Evolutionary conservation across 371 early-diverging fungal genomes (phyloP), one percentile per base, ranked within the genome.

Genomic region (Lichtheimia ornata): DNA sequence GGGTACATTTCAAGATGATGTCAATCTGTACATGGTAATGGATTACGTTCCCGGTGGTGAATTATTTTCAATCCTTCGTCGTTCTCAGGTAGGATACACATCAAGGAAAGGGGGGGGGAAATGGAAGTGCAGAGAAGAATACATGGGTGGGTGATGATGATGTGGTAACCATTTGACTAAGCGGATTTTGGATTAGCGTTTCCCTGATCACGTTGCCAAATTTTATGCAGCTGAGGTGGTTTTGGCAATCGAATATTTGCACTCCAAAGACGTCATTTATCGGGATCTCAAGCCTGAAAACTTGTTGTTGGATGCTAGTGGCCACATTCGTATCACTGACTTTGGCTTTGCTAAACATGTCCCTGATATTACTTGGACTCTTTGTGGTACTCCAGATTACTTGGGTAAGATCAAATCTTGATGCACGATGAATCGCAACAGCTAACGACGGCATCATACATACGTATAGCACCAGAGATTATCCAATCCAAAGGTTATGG

Each of bases 371-470:
- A 98, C 97, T 14, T 96, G 96, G 95, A 98, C 97, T 24, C 84
- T 99, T 24, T 98, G 98, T 72, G 99, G 99, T 18, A 99, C 99
- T 25, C 99, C 99, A 6, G 99, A 98, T 69, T 98, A 97, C 74
- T 86, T 99, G 40, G 62, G 66, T 61, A 62, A 55, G 59, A 22
- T 2, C 0, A 18, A 47, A 20, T 4, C 28, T 28, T 28, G 4
- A 35, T 7, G 45, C 14, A 25, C n/a, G n/a, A n/a, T 52, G 15
- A 42, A 28, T n/a, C 12, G 7, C 4, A 18, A 1, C 15, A 22
- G 28, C 14, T 2, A 9, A 25, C 9, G 1, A 20, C 41, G 93
- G 71, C 94, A 94, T 58, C 18, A n/a, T 15, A 18, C 11, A 22
- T 42, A 5, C 44, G 18, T 30, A 62, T 97, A 73, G 97, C 99